A percentile compares a stretch with the other conserved stretches of the same genome.
Conservation (phyloP, 164 flowering plant species). For the Vitis rupestris region DNA sequence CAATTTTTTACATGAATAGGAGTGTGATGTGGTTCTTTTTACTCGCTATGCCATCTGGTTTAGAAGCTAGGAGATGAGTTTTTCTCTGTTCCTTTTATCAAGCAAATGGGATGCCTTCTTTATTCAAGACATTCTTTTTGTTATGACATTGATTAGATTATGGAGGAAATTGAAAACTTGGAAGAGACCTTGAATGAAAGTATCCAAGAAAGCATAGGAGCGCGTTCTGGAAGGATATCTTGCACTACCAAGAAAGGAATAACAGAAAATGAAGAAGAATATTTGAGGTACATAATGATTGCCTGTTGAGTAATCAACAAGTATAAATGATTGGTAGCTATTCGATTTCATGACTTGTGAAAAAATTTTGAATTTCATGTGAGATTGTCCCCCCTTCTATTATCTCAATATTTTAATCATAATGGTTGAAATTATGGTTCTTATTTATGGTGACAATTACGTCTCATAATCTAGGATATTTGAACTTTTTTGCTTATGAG, state of each 20-base stretch:
- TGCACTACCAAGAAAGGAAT: constrained; percentile 51
- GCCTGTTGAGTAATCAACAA: neutral
- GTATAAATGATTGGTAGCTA: no score
- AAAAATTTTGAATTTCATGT: no score
- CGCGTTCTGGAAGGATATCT: constrained; percentile 52
- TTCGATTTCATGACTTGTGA: no score
- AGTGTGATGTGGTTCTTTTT: neutral
- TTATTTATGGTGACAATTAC: no score
- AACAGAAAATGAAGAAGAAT: constrained; percentile 71
- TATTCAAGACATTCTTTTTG: neutral
- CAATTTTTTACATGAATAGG: neutral
- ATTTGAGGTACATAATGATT: constrained; percentile 40
- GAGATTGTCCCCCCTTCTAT: no score
- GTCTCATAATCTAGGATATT: no score
- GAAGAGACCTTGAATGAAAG: constrained; percentile 98
- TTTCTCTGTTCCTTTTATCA: neutral
- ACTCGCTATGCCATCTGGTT: neutral
- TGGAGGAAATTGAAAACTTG: constrained; percentile 95
- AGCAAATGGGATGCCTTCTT: neutral
- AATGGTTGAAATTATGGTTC: no score
- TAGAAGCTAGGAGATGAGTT: neutral
- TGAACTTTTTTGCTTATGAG: no score
- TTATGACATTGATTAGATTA: constrained; percentile 41
- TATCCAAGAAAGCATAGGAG: constrained; percentile 91
- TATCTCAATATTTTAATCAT: no score